A percentile compares a stretch with the other conserved stretches of the same genome.
Conservation (phyloP, 163 green algal genomes). For the Scenedesmus sp. region DNA sequence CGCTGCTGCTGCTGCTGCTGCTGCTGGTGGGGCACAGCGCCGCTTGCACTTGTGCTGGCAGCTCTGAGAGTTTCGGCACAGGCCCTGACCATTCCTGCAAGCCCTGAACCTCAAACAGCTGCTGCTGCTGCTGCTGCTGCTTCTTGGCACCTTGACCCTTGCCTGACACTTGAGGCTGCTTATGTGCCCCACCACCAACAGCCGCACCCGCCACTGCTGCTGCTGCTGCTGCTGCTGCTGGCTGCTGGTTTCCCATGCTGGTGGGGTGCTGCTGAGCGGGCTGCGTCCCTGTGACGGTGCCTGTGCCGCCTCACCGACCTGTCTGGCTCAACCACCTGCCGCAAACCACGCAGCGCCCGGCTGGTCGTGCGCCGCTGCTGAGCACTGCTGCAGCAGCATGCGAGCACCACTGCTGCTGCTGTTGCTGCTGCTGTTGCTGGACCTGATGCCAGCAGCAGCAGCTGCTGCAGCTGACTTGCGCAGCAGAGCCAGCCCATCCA, state of each 20-base stretch:
- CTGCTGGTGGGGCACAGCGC: not conserved
- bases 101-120: not conserved
- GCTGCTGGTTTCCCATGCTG: not conserved
- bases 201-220: not conserved
- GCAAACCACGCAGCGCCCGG: not conserved
- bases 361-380: not conserved
- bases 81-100: slow-evolving; percentile 19
- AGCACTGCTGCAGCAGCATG: not conserved
- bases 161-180: not conserved
- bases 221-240: slow-evolving; percentile 17
- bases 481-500: not conserved
- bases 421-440: slow-evolving; percentile 8
- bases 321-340: not conserved
- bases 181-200: not conserved
- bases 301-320: not conserved
- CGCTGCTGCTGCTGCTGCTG: slow-evolving; percentile 3
- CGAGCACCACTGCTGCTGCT: slow-evolving; percentile 17
- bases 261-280: not conserved
- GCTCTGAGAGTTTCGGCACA: not conserved
- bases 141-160: slow-evolving; percentile 1
- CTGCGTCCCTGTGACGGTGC: not conserved
- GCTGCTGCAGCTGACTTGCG: slow-evolving; percentile 27
- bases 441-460: not conserved
- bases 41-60: not conserved
- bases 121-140: slow-evolving; percentile 19